phyloP scores from a whole-genome alignment of 192 early-diverging fungal genomes.

The Coemansia aciculifera region DNA sequence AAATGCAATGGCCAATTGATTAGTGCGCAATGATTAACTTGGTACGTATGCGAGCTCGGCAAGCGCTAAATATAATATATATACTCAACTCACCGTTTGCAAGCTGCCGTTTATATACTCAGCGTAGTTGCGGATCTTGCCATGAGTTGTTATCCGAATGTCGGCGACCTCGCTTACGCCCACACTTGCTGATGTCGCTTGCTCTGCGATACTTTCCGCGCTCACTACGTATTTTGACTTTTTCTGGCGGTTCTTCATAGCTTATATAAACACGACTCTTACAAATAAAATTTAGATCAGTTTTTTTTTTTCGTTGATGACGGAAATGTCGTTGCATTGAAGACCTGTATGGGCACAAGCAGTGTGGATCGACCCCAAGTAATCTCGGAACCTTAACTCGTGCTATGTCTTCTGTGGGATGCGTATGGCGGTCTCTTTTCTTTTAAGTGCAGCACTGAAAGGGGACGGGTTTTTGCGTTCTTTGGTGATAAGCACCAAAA shows the following conservation, averaged over 20 bases:
- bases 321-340: too few relatives aligned
- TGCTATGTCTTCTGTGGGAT: too few relatives aligned
- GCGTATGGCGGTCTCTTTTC: not conserved
- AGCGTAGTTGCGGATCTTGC: conserved; percentile 39
- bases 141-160: conserved; percentile 46
- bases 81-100: conserved; percentile 2
- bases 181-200: not conserved
- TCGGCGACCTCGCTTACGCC: conserved; percentile 6
- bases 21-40: not conserved
- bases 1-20: not conserved
- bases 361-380: too few relatives aligned
- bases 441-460: not conserved
- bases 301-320: too few relatives aligned
- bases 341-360: too few relatives aligned
- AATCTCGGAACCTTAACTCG: too few relatives aligned
- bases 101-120: conserved; percentile 17
- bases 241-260: conserved; percentile 15
- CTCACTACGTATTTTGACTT: conserved; percentile 18
- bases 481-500: not conserved
- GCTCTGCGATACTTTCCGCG: not conserved
- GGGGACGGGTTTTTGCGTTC: not conserved
- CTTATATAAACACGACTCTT: not conserved
- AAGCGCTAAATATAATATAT: not conserved
- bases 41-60: too few relatives aligned
- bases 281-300: not conserved